Base-by-base conservation (phyloP, 495 filamentous ascomycete species). In the Hypoxylon cercidicola region DNA sequence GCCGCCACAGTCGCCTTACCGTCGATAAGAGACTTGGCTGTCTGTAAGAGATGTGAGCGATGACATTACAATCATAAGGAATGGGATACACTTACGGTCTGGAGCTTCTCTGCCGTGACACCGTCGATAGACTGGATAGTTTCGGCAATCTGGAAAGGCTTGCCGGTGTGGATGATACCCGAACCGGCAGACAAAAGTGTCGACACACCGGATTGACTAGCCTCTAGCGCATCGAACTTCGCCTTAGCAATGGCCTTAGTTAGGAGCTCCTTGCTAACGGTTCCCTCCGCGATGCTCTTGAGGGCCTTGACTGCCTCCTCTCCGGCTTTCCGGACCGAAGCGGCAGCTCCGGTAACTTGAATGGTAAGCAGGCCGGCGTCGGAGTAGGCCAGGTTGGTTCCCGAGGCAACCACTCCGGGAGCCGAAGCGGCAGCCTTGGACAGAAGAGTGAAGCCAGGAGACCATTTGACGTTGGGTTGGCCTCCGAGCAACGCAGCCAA, bases 401-500 rank as follows among this genome's bases (percentile, higher is more conserved):
- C 92, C 3, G 84, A 77, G 63, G 89, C 86, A 55, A 78, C 79
- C 54, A 89, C 87, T 68, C 89, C 86, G 18, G 88, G 85, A 74
- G 85, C 82, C 16, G 81, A 79, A 50, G 88, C 79, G 54, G 87
- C 83, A 40, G 88, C 90, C 81, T 96, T 91, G 56, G 89, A 84
- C 41, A 99, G 86, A 43, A 97, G 81, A 11, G 90, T 93, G 82
- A 96, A 97, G 54, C 95, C 96, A 54, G 92, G 83, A 21, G 90
- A 90, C 95, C 95, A 98, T 82, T 98, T 98, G 83, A 97, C 94
- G 76, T 79, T 88, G 60, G 92, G 89, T 77, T 93, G 79, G 40
- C 96, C 95, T 71, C 95, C 95, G 25, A 99, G 89, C 6, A 99
- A 87, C 48, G 92, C 89, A 60, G 91, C 87, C 20, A 99, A 88